phyloP scores from a whole-genome alignment of 108 stramenopile genomes.

The Cafeteria roenbergensis region DNA sequence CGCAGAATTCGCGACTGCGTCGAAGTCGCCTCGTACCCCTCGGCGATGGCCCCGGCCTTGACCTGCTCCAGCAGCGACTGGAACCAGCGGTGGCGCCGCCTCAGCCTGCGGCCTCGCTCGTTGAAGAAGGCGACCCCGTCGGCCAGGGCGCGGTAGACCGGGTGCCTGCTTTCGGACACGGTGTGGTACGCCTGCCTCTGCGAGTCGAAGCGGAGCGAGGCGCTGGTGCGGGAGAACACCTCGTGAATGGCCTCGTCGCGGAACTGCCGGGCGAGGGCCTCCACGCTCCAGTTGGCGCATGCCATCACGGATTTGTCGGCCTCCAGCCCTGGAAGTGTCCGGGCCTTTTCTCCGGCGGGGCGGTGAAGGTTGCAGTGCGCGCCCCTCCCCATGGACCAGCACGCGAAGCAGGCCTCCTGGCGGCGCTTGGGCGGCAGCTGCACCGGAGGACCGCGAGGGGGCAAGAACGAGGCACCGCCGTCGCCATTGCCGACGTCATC shows the following conservation, averaged over 20 bases:
- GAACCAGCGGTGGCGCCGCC: conserved; percentile 37
- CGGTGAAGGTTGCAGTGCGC: conserved; percentile 36
- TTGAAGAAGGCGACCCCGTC: conserved; percentile 39
- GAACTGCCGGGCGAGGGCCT: conserved; percentile 46
- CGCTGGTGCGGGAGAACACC: conserved; percentile 32
- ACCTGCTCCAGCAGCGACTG: conserved; percentile 36
- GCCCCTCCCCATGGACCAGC: conserved; percentile 55
- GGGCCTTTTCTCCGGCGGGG: conserved; percentile 1
- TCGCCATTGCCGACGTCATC: neutral
- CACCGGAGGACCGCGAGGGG: neutral
- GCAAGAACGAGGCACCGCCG: neutral
- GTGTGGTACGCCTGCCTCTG: conserved; percentile 38
- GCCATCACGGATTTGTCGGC: conserved; percentile 25
- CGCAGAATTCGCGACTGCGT: conserved; percentile 27
- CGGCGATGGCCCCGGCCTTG: conserved; percentile 10
- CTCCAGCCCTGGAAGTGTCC: conserved; percentile 5
- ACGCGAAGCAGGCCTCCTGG: conserved; percentile 51
- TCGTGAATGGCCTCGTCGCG: conserved; percentile 60
- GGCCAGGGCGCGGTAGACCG: conserved; percentile 43
- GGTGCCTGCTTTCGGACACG: conserved; percentile 42
- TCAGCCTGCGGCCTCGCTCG: conserved; percentile 20
- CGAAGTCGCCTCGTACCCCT: conserved; percentile 7
- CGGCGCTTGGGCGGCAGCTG: neutral
- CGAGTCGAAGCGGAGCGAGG: conserved; percentile 37
- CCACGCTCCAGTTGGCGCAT: conserved; percentile 59